These are phyloP conservation scores for Xerocomellus amylosporus DNA, from an alignment of 768 basidiomycete species.

Conservation along the genomic window DNA sequence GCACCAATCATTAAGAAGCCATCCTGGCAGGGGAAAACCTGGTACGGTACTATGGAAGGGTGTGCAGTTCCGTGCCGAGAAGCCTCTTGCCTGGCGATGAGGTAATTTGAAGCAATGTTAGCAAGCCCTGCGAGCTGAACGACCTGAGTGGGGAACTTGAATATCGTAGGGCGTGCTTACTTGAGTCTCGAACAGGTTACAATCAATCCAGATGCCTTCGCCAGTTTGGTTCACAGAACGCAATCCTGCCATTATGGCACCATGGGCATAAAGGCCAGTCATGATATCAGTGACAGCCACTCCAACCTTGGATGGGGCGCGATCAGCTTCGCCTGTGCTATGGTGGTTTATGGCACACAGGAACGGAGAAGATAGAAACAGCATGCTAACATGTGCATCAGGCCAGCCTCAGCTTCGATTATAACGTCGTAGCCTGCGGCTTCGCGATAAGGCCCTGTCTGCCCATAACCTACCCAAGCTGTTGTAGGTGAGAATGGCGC, in stretches of 20 bases:
- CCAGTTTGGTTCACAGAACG: conserved; percentile 81
- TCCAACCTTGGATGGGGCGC: conserved; percentile 90
- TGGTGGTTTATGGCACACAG: conserved; percentile 9
- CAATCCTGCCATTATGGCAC: conserved; percentile 89
- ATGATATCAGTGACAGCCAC: conserved; percentile 91
- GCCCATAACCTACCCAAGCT: conserved; percentile 60
- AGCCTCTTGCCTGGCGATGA: conserved; percentile 82
- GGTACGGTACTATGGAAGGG: conserved; percentile 91
- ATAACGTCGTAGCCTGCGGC: conserved; percentile 88
- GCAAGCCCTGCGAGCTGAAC: conserved; percentile 81
- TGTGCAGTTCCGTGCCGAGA: conserved; percentile 89
- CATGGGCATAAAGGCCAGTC: conserved; percentile 86
- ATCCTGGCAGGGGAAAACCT: conserved; percentile 83
- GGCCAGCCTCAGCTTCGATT: conserved; percentile 86
- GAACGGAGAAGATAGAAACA: conserved; percentile 9
- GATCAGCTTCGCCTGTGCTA: conserved; percentile 86
- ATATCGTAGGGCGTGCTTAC: conserved; percentile 36
- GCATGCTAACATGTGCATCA: conserved; percentile 83
- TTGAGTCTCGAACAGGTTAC: conserved; percentile 90
- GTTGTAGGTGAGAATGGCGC: background rate
- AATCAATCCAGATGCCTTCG: conserved; percentile 87
- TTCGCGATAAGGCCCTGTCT: conserved; percentile 83
- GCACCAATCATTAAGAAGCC: conserved; percentile 93
- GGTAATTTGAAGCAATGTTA: conserved; percentile 91
- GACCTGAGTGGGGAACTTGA: background rate